A percentile compares a stretch with the other conserved stretches of the same genome.
Conservation (phyloP, 2,329 filamentous ascomycete genomes). For the Didymella pomorum region DNA sequence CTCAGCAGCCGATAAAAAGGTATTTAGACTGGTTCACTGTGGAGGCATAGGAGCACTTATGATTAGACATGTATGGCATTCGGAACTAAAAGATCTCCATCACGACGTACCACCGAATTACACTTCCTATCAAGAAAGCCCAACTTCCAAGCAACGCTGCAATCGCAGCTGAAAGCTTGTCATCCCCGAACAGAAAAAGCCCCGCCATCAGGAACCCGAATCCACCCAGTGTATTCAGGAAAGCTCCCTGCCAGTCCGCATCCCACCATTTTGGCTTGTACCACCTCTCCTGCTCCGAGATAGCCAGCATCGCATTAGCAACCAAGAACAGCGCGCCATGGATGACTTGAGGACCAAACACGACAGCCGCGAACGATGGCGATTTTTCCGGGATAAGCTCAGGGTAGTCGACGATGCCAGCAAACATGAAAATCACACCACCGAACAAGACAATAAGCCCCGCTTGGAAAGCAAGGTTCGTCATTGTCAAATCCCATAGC, state of each 20-base stretch:
- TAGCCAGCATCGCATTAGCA: slow-evolving; percentile 38
- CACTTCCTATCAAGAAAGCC: slow-evolving; percentile 38
- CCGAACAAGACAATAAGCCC: slow-evolving; percentile 42
- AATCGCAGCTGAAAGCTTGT: slow-evolving; percentile 25
- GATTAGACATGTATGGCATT: no score
- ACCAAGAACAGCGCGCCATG: slow-evolving; percentile 38
- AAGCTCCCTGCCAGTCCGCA: slow-evolving; percentile 39
- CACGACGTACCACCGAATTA: slow-evolving; percentile 37
- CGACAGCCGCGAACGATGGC: slow-evolving; percentile 25
- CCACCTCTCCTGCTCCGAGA: slow-evolving; percentile 39
- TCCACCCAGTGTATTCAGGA: slow-evolving; percentile 37
- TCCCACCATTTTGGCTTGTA: slow-evolving; percentile 34
- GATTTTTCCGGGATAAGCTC: slow-evolving; percentile 31
- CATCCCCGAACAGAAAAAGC: slow-evolving; percentile 30
- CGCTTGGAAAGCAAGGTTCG: slow-evolving; percentile 39
- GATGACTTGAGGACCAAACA: slow-evolving; percentile 38
- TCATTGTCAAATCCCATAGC: slow-evolving; percentile 27
- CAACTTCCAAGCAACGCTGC: slow-evolving; percentile 36
- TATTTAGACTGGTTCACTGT: no score
- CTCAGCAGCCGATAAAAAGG: no score
- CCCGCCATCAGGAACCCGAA: slow-evolving; percentile 42
- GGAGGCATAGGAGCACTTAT: no score
- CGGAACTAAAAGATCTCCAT: slow-evolving; percentile 29
- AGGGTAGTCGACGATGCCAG: slow-evolving; percentile 40
- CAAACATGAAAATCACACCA: slow-evolving; percentile 43